A percentile compares a stretch with the other conserved stretches of the same genome.
phyloP scores from a whole-genome alignment of 1,284 basidiomycete genomes.

The Leccinum subspadiceum region DNA sequence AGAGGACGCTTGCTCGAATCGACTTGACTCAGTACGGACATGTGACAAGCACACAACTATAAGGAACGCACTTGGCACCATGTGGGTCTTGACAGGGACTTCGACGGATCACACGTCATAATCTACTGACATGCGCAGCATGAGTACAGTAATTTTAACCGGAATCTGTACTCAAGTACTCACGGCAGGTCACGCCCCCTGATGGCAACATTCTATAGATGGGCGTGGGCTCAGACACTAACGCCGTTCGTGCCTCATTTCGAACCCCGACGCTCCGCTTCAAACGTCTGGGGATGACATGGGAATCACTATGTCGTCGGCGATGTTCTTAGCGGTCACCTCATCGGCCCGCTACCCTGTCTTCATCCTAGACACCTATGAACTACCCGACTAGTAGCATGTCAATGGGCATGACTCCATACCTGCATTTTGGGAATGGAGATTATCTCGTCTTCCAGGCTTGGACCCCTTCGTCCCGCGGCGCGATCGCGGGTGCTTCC shows the following conservation, averaged over 20 bases:
- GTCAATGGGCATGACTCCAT: conserved; percentile 48
- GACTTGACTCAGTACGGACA: background rate
- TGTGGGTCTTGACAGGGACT: background rate
- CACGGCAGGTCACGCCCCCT: background rate
- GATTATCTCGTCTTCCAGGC: conserved; percentile 67
- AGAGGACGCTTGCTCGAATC: background rate
- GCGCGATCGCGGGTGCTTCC: conserved; percentile 72
- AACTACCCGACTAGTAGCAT: conserved; percentile 12
- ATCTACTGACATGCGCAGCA: background rate
- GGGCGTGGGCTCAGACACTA: background rate
- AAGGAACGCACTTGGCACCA: background rate
- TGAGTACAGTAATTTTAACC: no score
- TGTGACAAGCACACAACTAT: background rate
- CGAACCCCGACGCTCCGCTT: background rate
- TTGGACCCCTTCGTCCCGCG: conserved; percentile 64
- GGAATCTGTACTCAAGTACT: background rate
- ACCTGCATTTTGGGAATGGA: conserved; percentile 61
- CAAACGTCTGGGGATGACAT: background rate
- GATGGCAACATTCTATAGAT: background rate
- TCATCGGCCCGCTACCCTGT: background rate
- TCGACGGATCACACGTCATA: background rate
- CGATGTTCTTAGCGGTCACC: background rate
- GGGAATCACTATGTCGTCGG: background rate
- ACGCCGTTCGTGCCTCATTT: background rate
- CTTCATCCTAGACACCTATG: background rate